Evolutionary conservation across 2,329 filamentous ascomycete genomes (phyloP), one percentile per base, ranked within the genome.

Genomic region (Penicillium sp.): DNA sequence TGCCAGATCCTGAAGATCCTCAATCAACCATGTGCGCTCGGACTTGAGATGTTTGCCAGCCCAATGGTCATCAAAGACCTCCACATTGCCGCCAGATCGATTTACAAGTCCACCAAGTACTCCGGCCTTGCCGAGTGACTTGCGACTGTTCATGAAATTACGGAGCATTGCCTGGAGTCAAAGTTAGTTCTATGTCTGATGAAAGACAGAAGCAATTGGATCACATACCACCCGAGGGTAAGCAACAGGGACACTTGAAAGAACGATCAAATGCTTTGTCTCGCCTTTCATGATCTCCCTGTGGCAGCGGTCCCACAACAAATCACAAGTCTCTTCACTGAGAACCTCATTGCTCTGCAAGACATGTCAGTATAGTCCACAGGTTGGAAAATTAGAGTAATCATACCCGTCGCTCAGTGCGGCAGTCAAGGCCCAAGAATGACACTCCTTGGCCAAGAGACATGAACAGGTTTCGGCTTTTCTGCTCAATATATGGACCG

Each of bases 1-100:
- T 9, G 95, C 92, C 56, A 99, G 81, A 67, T 96, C 91, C 73
- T 99, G 95, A 26, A 99, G 78, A 66, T 97, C 91, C 69, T 94
- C 89, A 38, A 99, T 85, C 59, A 97, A 81, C 73, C 90, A 88
- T 59, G 87, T 90, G 48, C 94, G 86, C 75, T 99, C 94, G 26
- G 85, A 82, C 71, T 97, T 99, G 77, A 97, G 92, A 69, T 91
- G 90, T 70, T 91, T 96, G 36, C 93, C 90, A 0, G 93, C 97
- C 94, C 94, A 99, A 70, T 99, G 93, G 72, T 97, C 94, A 69
- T 97, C 93, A 10, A 96, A 79, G 14, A 97, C 89, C 73, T 97
- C 94, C 6, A 94, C 89, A 17, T 91, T 91, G 22, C 91, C 91
- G 67, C 97, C 92, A 64, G 96, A 92, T 63, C 89, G 89, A 76